These are phyloP conservation scores for Drechslerella dactyloides DNA, from an alignment of 2,329 filamentous ascomycete species.

Conservation along the genomic window DNA sequence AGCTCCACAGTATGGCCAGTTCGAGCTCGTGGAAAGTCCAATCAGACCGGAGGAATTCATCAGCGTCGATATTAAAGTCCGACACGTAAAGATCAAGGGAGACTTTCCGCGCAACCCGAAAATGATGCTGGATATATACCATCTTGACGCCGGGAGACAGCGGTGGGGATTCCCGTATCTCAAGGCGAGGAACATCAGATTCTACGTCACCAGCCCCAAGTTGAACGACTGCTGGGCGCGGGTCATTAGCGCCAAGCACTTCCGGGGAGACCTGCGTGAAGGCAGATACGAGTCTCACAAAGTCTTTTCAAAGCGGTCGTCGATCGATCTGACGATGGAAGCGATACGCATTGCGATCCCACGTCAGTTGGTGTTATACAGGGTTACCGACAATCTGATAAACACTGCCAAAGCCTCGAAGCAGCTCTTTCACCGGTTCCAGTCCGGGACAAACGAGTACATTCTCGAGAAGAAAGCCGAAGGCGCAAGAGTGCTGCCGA, in stretches of 20 bases:
- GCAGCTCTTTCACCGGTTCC: conserved; percentile 92
- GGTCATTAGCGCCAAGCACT: conserved; percentile 79
- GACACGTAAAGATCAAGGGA: conserved; percentile 84
- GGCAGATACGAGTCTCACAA: conserved; percentile 61
- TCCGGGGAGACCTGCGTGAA: conserved; percentile 80
- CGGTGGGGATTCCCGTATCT: conserved; percentile 86
- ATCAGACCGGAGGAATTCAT: conserved; percentile 68
- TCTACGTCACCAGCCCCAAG: conserved; percentile 86
- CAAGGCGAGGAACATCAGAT: conserved; percentile 75
- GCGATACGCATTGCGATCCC: conserved; percentile 87
- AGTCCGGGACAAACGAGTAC: conserved; percentile 85
- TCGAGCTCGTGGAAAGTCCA: conserved; percentile 52
- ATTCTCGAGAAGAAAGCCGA: conserved; percentile 84
- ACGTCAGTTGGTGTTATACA: conserved; percentile 86
- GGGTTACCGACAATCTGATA: conserved; percentile 89
- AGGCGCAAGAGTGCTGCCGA: conserved; percentile 83
- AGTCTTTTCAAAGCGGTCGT: conserved; percentile 63
- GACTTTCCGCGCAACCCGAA: conserved; percentile 87
- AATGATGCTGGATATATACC: conserved; percentile 87
- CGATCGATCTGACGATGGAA: conserved; percentile 82
- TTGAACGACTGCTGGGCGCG: conserved; percentile 85
- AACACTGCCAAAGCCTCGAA: conserved; percentile 86
- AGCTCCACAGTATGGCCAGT: conserved; percentile 26
- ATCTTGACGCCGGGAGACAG: conserved; percentile 80
- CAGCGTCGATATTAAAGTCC: conserved; percentile 80